Evolutionary conservation across 108 stramenopile genomes (phyloP), one percentile per base, ranked within the genome.

Genomic region (Cylindrotheca fusiformis): DNA sequence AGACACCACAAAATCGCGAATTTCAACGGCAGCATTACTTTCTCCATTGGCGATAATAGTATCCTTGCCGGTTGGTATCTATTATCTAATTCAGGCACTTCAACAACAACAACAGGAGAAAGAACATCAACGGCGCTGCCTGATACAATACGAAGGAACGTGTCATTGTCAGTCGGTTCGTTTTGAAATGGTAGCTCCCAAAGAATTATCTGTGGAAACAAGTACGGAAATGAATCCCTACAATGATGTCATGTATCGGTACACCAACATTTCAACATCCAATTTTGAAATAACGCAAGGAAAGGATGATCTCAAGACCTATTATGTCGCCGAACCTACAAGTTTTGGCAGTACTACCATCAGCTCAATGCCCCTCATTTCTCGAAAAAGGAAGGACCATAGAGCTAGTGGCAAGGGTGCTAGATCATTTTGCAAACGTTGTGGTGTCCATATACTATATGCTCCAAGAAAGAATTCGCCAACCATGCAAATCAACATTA

Each of bases 91-190:
- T 14, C 6, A 14, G 14, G 14, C 36, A 14, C 14, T 41, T 41
- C 36, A 41, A 14, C 6, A 6, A 10, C 36, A 10, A 41, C 36
- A 6, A 41, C n/a, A n/a, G n/a, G n/a, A n/a, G n/a, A n/a, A n/a
- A n/a, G n/a, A n/a, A n/a, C n/a, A n/a, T n/a, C n/a, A n/a, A n/a
- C n/a, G n/a, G n/a, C n/a, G n/a, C n/a, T n/a, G 36, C 14, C 36
- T 41, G 6, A 10, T 6, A 10, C 36, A 41, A 10, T 41, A 88
- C 58, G 27, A 58, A 12, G 88, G 88, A 30, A 80, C 78, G 12
- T 90, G 88, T 52, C 81, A 90, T 50, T 90, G 88, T 60, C 59
- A 78, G 17, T 80, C 83, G 29, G 79, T 90, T 56, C 61, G 70
- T 1, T 86, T 90, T 65, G 55, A 71, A 65, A 72, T 86, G 26